Base-by-base conservation (phyloP, 169 alveolate genomes). In the Besnoitia besnoiti region DNA sequence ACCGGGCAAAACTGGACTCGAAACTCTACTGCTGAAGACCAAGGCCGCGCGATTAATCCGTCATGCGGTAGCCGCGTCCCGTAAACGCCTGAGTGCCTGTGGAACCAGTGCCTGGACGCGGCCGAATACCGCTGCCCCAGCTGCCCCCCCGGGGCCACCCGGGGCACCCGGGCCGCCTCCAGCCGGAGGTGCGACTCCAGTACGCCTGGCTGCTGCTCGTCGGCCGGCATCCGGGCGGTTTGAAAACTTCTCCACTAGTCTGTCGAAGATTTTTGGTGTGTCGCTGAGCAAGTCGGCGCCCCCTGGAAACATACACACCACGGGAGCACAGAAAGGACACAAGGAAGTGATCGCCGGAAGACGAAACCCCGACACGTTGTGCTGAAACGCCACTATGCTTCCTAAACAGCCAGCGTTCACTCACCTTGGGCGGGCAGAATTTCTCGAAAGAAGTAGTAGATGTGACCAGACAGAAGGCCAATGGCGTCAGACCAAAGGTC, bases 391-490 rank as follows among this genome's bases (percentile, higher is more conserved):
- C n/a, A n/a, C n/a, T n/a, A n/a, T 67, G 80, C 19, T 67, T 33
- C 55, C 87, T 77, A 37, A 47, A 39, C 87, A 21, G 61, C 59
- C 87, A 21, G 61, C 59, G 33, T 55, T n/a, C 33, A 14, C 91
- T 46, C 90, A 62, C 91, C 88, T 44, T 93, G 75, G 0, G 92
- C 91, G 35, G 95, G 95, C 67, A 93, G 85, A 10, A 93, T 80
- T 37, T 94, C 93, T 55, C 92, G 50, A 35, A 94, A 75, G 92
- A 91, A 91, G 84, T 94, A 94, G 89, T 94, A 94, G 59, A 49
- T 16, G 88, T 94, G 95, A 0, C 95, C 94, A 2, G 93, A 44
- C 12, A 59, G 91, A 27, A 90, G 82, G 40, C 95, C 95, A 7
- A 94, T 67, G 33, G 85, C 80, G 51, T 94, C 93, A 2, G 55